Conservation (phyloP, 768 basidiomycete genomes). For the Albatrellus ellisii region DNA sequence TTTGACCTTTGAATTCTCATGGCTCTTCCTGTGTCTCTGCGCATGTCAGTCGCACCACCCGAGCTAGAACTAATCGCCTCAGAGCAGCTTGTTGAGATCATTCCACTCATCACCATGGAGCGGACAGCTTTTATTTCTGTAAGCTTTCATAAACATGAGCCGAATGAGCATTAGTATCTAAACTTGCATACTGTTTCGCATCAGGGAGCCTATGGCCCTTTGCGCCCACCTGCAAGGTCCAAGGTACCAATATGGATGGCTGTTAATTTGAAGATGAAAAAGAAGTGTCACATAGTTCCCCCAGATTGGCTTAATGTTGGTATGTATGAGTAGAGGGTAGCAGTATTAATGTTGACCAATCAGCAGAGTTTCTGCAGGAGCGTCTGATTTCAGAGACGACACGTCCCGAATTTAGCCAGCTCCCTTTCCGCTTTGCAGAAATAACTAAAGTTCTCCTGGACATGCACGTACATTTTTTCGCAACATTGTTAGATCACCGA, state of each 20-base stretch:
- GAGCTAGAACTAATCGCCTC: slow-evolving; percentile 85
- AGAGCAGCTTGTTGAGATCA: slow-evolving; percentile 73
- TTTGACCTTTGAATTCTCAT: slow-evolving; percentile 23
- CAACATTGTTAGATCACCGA: background rate
- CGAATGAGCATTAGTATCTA: background rate
- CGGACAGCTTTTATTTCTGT: slow-evolving; percentile 87
- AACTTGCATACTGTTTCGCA: background rate
- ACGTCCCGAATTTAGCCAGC: slow-evolving; percentile 54
- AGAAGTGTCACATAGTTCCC: slow-evolving; percentile 85
- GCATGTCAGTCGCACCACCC: slow-evolving; percentile 62
- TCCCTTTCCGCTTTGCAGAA: slow-evolving; percentile 86
- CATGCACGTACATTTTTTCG: slow-evolving; percentile 40
- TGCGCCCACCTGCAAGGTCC: slow-evolving; percentile 75
- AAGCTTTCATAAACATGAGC: slow-evolving; percentile 13
- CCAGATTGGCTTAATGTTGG: slow-evolving; percentile 85
- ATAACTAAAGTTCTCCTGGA: slow-evolving; percentile 89
- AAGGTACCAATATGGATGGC: slow-evolving; percentile 96
- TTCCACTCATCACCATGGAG: slow-evolving; percentile 85
- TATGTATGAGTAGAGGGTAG: slow-evolving; percentile 24
- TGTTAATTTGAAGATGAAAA: slow-evolving; percentile 83
- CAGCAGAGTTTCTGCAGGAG: slow-evolving; percentile 74
- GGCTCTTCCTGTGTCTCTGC: slow-evolving; percentile 66
- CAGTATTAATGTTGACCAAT: background rate
- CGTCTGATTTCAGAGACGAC: slow-evolving; percentile 64
- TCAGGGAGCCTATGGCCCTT: slow-evolving; percentile 87